Evolutionary conservation across 257 asterid species (phyloP).

Genomic region (Penstemon eatonii): DNA sequence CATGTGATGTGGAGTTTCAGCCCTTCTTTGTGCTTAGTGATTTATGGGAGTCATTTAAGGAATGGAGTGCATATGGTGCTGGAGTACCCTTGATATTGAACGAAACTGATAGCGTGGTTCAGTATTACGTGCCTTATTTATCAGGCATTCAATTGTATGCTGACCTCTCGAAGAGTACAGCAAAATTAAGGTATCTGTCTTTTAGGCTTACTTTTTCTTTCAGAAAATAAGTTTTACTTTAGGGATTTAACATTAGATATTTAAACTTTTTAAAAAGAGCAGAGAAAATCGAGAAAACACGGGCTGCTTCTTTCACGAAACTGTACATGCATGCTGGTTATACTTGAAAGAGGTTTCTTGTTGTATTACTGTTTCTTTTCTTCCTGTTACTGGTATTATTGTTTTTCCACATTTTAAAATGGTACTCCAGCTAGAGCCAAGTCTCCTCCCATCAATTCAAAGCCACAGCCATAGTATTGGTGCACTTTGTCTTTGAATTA

Average conservation of each 20-base stretch:
- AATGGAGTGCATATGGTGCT: slow-evolving; percentile 97
- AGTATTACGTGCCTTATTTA: slow-evolving; percentile 87
- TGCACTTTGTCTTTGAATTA: neutral
- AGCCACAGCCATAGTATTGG: neutral
- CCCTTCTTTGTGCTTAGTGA: slow-evolving; percentile 81
- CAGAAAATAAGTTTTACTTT: neutral
- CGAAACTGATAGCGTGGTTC: slow-evolving; percentile 66
- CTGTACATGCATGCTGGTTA: too few relatives aligned
- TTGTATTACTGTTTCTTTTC: neutral
- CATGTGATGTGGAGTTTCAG: slow-evolving; percentile 54
- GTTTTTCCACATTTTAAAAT: neutral
- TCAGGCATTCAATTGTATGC: slow-evolving; percentile 84
- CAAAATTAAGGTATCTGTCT: slow-evolving; percentile 58
- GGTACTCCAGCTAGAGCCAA: too few relatives aligned
- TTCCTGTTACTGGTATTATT: neutral
- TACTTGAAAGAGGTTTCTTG: neutral
- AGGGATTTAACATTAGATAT: neutral
- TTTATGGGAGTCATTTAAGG: slow-evolving; percentile 88
- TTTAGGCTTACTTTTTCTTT: slow-evolving; percentile 19
- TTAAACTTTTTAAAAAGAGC: neutral
- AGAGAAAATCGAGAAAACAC: neutral
- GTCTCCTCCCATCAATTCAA: neutral
- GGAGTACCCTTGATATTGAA: slow-evolving; percentile 90
- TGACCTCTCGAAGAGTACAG: slow-evolving; percentile 59
- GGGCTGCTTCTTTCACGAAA: neutral